Evolutionary conservation across 129 eudicot species (phyloP).

Genomic region (Logfia minima): DNA sequence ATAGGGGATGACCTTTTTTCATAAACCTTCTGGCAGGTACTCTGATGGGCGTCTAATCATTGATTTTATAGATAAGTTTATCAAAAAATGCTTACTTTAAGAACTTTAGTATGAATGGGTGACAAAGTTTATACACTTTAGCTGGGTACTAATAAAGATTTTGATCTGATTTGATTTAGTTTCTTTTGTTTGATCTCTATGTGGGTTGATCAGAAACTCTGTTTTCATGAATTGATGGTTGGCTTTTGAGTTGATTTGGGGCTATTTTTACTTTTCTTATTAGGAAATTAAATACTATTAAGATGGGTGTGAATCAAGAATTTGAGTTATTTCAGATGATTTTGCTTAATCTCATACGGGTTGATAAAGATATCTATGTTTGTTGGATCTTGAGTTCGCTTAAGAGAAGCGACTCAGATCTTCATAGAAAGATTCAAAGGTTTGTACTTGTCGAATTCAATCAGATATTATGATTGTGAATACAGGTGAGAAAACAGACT

Average conservation of each 20-base stretch:
- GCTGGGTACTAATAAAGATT: not conserved
- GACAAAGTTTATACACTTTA: not conserved
- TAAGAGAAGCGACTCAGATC: slow-evolving; percentile 5
- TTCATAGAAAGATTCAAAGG: not conserved
- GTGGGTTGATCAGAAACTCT: not conserved
- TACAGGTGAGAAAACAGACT: too few species aligned
- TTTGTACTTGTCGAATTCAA: not conserved
- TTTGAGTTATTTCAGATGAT: not conserved
- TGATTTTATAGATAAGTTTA: not conserved
- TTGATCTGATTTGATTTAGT: not conserved
- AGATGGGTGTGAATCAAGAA: too few species aligned
- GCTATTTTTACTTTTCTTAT: too few species aligned
- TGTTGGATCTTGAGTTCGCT: not conserved
- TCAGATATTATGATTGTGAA: not conserved
- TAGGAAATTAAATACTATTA: too few species aligned
- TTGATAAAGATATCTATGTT: too few species aligned
- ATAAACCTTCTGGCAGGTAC: slow-evolving; percentile 14
- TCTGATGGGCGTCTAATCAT: slow-evolving; percentile 19
- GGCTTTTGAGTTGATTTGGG: slow-evolving; percentile 15
- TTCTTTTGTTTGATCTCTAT: not conserved
- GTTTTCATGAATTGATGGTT: not conserved
- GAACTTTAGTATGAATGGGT: not conserved
- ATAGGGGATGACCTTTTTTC: slow-evolving; percentile 2
- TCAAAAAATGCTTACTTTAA: not conserved
- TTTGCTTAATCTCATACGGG: too few species aligned